Conservation (phyloP, 1,284 basidiomycete genomes). For the Ustilago vetiveriae region DNA sequence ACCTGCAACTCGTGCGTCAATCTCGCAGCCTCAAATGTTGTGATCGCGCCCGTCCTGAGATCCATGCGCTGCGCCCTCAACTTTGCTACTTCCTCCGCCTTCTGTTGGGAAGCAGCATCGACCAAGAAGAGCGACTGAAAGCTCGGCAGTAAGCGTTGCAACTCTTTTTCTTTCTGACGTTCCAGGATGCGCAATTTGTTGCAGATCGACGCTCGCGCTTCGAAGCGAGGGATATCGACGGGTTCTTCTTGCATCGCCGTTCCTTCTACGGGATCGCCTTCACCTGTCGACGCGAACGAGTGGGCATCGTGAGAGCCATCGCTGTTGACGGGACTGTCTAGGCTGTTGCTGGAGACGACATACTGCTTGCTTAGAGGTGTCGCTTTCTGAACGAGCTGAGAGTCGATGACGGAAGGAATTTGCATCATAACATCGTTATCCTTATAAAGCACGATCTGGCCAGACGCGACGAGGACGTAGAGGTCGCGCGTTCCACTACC, state of each 20-base stretch:
- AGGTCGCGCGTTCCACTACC: slow-evolving; percentile 12
- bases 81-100: background rate
- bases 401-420: slow-evolving; percentile 31
- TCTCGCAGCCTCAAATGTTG: slow-evolving; percentile 35
- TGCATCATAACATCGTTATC: slow-evolving; percentile 47
- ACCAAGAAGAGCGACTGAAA: slow-evolving; percentile 44
- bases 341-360: slow-evolving; percentile 24
- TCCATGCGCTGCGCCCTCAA: slow-evolving; percentile 23
- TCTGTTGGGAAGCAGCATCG: slow-evolving; percentile 3
- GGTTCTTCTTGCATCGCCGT: slow-evolving; percentile 21
- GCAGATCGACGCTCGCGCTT: slow-evolving; percentile 34
- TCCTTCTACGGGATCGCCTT: slow-evolving; percentile 13
- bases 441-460: slow-evolving; percentile 27
- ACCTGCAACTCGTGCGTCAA: slow-evolving; percentile 17
- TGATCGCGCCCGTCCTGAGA: slow-evolving; percentile 32
- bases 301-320: slow-evolving; percentile 20
- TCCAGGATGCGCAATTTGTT: slow-evolving; percentile 36
- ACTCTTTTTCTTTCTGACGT: slow-evolving; percentile 36
- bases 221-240: slow-evolving; percentile 34
- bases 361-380: slow-evolving; percentile 3
- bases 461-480: slow-evolving; percentile 33
- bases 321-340: slow-evolving; percentile 10
- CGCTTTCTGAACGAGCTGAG: slow-evolving; percentile 7
- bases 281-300: background rate
- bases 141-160: slow-evolving; percentile 34